Evolutionary conservation across 2,329 filamentous ascomycete genomes (phyloP).

Genomic region (Polytolypa hystricis): DNA sequence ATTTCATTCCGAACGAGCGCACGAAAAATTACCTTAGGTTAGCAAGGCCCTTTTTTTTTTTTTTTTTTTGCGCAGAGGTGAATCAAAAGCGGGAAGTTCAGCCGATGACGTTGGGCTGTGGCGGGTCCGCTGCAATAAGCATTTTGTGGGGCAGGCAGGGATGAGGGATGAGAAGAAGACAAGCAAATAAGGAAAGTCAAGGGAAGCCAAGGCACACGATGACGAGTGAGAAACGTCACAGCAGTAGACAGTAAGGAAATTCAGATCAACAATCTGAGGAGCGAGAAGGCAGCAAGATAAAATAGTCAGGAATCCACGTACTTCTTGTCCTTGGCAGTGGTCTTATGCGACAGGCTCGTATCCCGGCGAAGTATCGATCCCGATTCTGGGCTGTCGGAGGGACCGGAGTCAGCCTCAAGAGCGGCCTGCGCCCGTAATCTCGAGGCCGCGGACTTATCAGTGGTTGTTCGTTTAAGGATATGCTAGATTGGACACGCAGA

Average conservation of each 20-base stretch:
- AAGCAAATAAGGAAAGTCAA: neutral
- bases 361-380: constrained; percentile 13
- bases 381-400: constrained; percentile 25
- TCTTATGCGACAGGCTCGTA: constrained; percentile 17
- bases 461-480: constrained; percentile 57
- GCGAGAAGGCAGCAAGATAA: neutral
- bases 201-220: neutral
- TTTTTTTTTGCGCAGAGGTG: no score
- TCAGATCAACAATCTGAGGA: neutral
- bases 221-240: neutral
- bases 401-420: constrained; percentile 31
- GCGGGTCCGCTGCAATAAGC: no score
- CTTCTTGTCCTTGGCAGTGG: constrained; percentile 55
- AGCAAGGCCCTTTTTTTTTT: constrained; percentile 1
- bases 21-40: neutral
- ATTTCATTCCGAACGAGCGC: constrained; percentile 10
- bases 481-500: constrained; percentile 38
- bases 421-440: constrained; percentile 30
- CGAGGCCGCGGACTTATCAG: constrained; percentile 44
- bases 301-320: constrained; percentile 33
- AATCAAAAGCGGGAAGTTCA: no score
- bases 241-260: no score
- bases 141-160: no score
- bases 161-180: no score
- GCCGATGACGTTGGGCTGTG: no score